Base-by-base conservation (phyloP, 352 stramenopile species). In the Phytophthora agathidicida region DNA sequence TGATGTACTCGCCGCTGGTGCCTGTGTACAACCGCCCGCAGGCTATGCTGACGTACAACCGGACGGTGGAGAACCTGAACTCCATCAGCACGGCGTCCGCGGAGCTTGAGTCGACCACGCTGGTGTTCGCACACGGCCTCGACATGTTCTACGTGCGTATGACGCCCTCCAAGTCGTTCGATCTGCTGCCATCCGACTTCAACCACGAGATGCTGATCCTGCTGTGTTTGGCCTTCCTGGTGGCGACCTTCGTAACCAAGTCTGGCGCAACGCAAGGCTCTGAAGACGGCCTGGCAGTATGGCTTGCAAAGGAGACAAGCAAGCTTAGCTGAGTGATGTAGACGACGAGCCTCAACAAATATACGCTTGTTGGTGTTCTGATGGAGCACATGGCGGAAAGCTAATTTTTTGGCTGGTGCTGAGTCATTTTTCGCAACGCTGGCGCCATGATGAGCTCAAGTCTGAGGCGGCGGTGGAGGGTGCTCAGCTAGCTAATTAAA, bases 141-240 rank as follows among this genome's bases (percentile, higher is more conserved):
- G 96, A 99, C 71, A 65, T 98, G 59, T 98, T 98, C 73, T 98
- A 98, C 80, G 77, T 93, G 14, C 86, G 94, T 50, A 81, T 98
- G 27, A 91, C 93, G 11, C 96, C 96, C 2, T 94, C 93, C 17
- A 97, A 97, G 47, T 93, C 91, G 45, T 99, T 99, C 57, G 96
- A 99, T 67, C 74, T 98, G 44, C 76, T 99, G 20, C 93, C 96
- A 5, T 95, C 96, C 38, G 94, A 98, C 73, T 99, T 99, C 66
- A 98, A 98, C 69, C 88, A 95, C 58, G 79, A 91, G 62, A 82
- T 98, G 62, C 75, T 99, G n/a, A 83, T 96, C 22, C 61, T 97
- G 24, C 74, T 98, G 30, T 91, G 96, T 42, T 57, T 95, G 33
- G 92, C 76, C 26, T 89, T 99, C 50, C 65, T 97, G 39, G 75